Evolutionary conservation across 176 grass and related monocot species (phyloP).

Genomic region (Puccinellia tenuiflora): DNA sequence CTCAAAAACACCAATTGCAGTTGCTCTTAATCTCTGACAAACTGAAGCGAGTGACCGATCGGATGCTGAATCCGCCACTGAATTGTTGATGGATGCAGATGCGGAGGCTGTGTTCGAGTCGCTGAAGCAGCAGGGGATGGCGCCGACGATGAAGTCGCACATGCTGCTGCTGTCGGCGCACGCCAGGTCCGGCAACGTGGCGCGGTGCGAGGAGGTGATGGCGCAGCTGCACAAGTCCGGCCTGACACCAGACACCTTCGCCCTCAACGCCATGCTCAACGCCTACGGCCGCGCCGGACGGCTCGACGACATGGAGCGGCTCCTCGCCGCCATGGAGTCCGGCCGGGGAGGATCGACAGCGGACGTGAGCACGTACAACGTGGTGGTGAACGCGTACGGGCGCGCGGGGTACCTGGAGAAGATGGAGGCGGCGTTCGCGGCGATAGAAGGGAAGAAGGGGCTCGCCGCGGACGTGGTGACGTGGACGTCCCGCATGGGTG

Average conservation of each 20-base stretch:
- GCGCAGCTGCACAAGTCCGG: slow-evolving; percentile 86
- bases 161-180: slow-evolving; percentile 86
- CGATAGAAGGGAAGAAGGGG: slow-evolving; percentile 17
- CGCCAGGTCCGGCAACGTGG: slow-evolving; percentile 69
- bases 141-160: slow-evolving; percentile 91
- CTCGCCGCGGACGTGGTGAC: slow-evolving; percentile 79
- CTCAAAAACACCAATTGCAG: background rate
- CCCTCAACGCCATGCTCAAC: slow-evolving; percentile 90
- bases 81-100: slow-evolving; percentile 28
- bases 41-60: background rate
- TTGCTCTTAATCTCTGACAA: background rate
- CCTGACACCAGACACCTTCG: slow-evolving; percentile 64
- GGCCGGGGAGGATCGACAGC: no score
- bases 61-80: background rate
- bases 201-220: slow-evolving; percentile 75
- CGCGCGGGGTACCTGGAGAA: slow-evolving; percentile 58
- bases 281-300: slow-evolving; percentile 68
- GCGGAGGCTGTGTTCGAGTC: slow-evolving; percentile 63
- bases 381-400: slow-evolving; percentile 69
- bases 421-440: slow-evolving; percentile 76
- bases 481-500: slow-evolving; percentile 71
- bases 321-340: slow-evolving; percentile 54
- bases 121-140: slow-evolving; percentile 68
- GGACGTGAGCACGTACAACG: slow-evolving; percentile 77
- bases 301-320: slow-evolving; percentile 81